Base-by-base conservation (phyloP, 2,329 filamentous ascomycete genomes). In the Fusarium chaquense region DNA sequence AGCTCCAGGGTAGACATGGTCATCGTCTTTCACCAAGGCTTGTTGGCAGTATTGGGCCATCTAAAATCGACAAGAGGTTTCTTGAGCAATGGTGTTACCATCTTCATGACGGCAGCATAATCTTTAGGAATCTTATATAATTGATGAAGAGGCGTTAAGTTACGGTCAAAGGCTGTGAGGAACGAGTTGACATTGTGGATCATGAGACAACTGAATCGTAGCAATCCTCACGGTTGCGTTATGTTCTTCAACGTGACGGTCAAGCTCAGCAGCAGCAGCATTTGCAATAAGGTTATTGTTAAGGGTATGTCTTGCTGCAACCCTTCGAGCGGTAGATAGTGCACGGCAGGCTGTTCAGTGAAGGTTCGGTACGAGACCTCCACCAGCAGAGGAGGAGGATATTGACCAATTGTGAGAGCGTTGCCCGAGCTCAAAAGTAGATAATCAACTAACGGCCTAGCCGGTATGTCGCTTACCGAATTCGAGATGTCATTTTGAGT, bases 51-150 rank as follows among this genome's bases (percentile, higher is more conserved):
- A 4, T 20, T 24, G 15, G 24, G 32, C 24, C 16, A 45, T 13
- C 38, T 13, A 2, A 26, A 13, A 9, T 6, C 3, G 1, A 45
- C n/a, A 4, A 18, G 20, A 13, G 24, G 9, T 28, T 28, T 28
- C 11, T 3, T 44, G 20, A 0, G 13, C 30, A 16, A 32, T 6
- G 7, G 24, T 1, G 2, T 26, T 5, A 1, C 15, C 18, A 0
- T 6, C n/a, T 26, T 45, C 1, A 13, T 20, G 24, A 57, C 24
- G 32, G 36, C 3, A 1, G 16, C 26, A 9, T 18, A 15, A 7
- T 32, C 38, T 20, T 57, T 13, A 1, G 16, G 1, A 3, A 36
- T 44, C 0, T 12, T 28, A 12, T 44, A 30, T 11, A 9, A 18
- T 26, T 36, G 8, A 13, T 6, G 22, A 16, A 30, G 11, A 8